Percentiles rank a stretch among this genome's conserved stretches.
These are phyloP conservation scores for Fistulifera solaris DNA, from an alignment of 108 stramenopile species.

Conservation along the genomic window DNA sequence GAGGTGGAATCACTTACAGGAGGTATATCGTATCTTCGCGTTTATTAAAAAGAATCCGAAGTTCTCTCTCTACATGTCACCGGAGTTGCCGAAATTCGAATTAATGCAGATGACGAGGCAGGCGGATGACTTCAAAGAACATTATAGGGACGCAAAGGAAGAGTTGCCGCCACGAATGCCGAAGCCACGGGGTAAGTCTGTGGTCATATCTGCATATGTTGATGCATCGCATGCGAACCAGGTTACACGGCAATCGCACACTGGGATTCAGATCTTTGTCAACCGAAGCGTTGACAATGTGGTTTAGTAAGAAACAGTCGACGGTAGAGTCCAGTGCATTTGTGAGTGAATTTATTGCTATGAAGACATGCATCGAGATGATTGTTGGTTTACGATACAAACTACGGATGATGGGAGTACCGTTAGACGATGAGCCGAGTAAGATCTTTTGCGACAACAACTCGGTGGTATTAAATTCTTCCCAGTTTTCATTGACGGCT, in stretches of 20 bases:
- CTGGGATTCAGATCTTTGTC: background rate
- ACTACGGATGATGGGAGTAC: constrained; percentile 25
- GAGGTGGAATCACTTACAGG: constrained; percentile 31
- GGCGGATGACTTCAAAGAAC: background rate
- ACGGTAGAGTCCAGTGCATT: constrained; percentile 13
- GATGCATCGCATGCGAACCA: background rate
- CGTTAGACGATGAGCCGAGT: constrained; percentile 10
- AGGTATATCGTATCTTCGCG: constrained; percentile 28
- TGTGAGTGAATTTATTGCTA: constrained; percentile 10
- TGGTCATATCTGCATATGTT: too few species aligned
- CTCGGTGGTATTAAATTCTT: constrained; percentile 25
- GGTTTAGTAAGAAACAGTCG: too few species aligned
- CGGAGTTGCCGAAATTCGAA: constrained; percentile 1
- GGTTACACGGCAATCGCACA: constrained; percentile 1
- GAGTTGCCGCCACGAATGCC: constrained; percentile 8
- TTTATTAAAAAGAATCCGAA: constrained; percentile 24
- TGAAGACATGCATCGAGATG: constrained; percentile 14
- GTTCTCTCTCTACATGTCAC: too few species aligned
- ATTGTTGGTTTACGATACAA: constrained; percentile 19
- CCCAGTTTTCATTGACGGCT: constrained; percentile 29
- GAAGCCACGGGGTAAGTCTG: constrained; percentile 6
- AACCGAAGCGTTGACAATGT: too few species aligned
- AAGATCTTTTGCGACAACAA: constrained; percentile 11
- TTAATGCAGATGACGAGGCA: background rate
- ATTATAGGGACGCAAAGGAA: constrained; percentile 10